These are phyloP conservation scores for Phyllachora maydis DNA, from an alignment of 2,329 filamentous ascomycete genomes.

Conservation along the genomic window DNA sequence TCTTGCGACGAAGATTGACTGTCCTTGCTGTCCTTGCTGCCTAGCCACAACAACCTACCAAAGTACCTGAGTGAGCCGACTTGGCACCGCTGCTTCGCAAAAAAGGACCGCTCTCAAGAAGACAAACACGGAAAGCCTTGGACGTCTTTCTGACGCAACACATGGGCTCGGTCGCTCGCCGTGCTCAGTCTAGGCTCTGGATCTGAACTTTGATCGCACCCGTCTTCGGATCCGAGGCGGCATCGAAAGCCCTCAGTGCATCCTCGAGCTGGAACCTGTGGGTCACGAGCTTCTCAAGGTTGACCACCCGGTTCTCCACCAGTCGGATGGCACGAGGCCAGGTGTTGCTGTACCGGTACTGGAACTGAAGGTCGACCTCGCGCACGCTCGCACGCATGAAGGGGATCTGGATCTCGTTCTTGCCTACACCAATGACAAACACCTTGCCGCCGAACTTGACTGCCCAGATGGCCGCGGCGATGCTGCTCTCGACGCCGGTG, in stretches of 20 bases:
- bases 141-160: background rate
- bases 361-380: slow-evolving; percentile 89
- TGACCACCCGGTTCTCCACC: slow-evolving; percentile 65
- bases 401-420: slow-evolving; percentile 85
- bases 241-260: slow-evolving; percentile 75
- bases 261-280: slow-evolving; percentile 76
- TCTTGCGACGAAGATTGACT: no score
- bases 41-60: no score
- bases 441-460: slow-evolving; percentile 93
- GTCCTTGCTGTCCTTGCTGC: no score
- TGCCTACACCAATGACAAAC: slow-evolving; percentile 89
- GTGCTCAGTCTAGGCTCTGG: slow-evolving; percentile 47
- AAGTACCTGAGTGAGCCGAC: no score
- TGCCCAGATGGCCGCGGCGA: slow-evolving; percentile 70
- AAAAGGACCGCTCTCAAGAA: slow-evolving; percentile 1
- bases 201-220: slow-evolving; percentile 98
- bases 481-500: slow-evolving; percentile 82
- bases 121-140: background rate
- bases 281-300: slow-evolving; percentile 66
- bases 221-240: slow-evolving; percentile 68
- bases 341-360: slow-evolving; percentile 91
- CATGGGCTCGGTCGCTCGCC: slow-evolving; percentile 1
- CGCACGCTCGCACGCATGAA: slow-evolving; percentile 85
- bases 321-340: slow-evolving; percentile 88
- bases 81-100: background rate